Conservation (phyloP, 2,329 filamentous ascomycete species). For the Aureobasidium sp. region DNA sequence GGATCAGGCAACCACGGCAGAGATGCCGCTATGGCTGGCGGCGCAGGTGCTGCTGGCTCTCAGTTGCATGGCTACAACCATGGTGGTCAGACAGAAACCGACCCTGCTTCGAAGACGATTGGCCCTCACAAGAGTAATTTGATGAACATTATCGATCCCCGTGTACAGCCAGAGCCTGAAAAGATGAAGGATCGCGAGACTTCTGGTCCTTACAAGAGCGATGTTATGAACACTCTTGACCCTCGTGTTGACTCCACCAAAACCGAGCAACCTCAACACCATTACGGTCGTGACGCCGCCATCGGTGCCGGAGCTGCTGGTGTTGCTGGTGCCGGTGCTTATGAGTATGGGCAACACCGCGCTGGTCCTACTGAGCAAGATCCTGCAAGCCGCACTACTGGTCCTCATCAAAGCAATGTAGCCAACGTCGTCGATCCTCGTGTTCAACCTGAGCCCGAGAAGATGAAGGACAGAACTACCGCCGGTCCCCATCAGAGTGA, state of each 20-base stretch:
- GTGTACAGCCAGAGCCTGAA: slow-evolving; percentile 8
- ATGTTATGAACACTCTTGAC: not conserved
- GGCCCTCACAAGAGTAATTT: slow-evolving; percentile 17
- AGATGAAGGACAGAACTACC: slow-evolving; percentile 24
- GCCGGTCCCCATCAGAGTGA: slow-evolving; percentile 21
- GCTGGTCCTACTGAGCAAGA: slow-evolving; percentile 10
- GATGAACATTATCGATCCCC: slow-evolving; percentile 15
- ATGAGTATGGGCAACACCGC: slow-evolving; percentile 20
- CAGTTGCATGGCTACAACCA: not conserved
- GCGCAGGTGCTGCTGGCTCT: slow-evolving; percentile 27
- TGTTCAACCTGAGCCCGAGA: slow-evolving; percentile 24
- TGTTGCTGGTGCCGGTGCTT: slow-evolving; percentile 23
- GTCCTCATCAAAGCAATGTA: slow-evolving; percentile 25
- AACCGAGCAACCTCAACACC: slow-evolving; percentile 3
- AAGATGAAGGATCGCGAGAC: slow-evolving; percentile 13
- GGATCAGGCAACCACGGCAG: slow-evolving; percentile 18
- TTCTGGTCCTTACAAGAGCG: not conserved
- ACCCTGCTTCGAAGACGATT: slow-evolving; percentile 15
- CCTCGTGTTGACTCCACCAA: not conserved
- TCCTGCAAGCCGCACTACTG: slow-evolving; percentile 24
- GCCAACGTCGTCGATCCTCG: slow-evolving; percentile 24
- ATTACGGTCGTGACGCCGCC: slow-evolving; percentile 26
- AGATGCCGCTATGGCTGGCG: slow-evolving; percentile 28
- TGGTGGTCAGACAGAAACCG: slow-evolving; percentile 10
- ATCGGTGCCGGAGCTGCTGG: slow-evolving; percentile 23